Conservation (phyloP, 179 eudicot genomes). For the Beta macrorhiza region DNA sequence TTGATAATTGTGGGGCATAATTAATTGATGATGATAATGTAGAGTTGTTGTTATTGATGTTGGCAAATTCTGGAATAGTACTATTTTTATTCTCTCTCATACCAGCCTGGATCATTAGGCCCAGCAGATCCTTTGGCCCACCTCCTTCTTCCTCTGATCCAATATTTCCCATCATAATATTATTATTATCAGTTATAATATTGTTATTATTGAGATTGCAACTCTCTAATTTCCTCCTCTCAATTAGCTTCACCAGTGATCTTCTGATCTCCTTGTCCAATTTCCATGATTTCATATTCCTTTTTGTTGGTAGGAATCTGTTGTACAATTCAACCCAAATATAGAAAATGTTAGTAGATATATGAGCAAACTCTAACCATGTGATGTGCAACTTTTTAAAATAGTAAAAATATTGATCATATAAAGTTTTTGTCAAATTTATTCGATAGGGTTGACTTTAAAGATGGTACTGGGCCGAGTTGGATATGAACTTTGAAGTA, state of each 20-base stretch:
- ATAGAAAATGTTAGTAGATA: not conserved
- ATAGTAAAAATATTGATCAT: too few species aligned
- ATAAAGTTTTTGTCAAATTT: too few species aligned
- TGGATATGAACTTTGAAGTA: too few species aligned
- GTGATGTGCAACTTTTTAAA: too few species aligned
- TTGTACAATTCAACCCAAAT: not conserved
- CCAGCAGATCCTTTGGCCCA: conserved; percentile 72
- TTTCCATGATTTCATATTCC: conserved; percentile 68
- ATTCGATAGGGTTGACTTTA: too few species aligned
- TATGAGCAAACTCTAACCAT: not conserved
- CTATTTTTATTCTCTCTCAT: conserved; percentile 24
- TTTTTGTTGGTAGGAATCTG: conserved; percentile 70
- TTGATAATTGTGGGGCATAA: conserved; percentile 22
- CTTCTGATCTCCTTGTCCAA: conserved; percentile 68
- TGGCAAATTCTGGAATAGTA: not conserved
- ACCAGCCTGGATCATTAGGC: conserved; percentile 76
- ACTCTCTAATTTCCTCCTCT: conserved; percentile 37
- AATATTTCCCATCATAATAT: conserved; percentile 8
- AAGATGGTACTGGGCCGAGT: too few species aligned
- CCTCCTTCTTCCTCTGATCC: conserved; percentile 23
- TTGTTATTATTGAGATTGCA: not conserved
- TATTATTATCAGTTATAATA: not conserved
- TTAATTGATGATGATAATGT: conserved; percentile 11
- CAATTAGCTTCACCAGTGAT: conserved; percentile 55
- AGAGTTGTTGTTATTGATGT: not conserved